Evolutionary conservation across 2,329 filamentous ascomycete species (phyloP).

Genomic region (Ceratocystis cubensis): DNA sequence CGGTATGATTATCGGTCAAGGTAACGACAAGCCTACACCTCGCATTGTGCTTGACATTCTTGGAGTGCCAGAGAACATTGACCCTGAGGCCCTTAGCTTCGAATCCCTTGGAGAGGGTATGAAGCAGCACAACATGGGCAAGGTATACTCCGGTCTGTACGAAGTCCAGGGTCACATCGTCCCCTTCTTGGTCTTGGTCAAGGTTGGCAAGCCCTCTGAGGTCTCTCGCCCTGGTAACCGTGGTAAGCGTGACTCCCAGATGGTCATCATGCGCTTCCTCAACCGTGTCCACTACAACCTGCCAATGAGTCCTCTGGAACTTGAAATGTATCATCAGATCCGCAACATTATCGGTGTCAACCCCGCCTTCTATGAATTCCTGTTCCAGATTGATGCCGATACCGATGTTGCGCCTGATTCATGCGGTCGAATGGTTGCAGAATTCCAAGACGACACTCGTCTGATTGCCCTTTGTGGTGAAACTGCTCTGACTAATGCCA

Average conservation of each 20-base stretch:
- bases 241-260: slow-evolving; percentile 98
- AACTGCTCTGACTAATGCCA: slow-evolving; percentile 83
- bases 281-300: slow-evolving; percentile 98
- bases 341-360: slow-evolving; percentile 98
- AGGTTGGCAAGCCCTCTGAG: slow-evolving; percentile 95
- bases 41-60: slow-evolving; percentile 95
- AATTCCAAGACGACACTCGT: slow-evolving; percentile 82
- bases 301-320: slow-evolving; percentile 87
- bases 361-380: slow-evolving; percentile 94
- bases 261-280: slow-evolving; percentile 96
- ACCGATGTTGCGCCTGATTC: slow-evolving; percentile 85
- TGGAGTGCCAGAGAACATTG: slow-evolving; percentile 82
- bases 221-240: slow-evolving; percentile 90
- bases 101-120: slow-evolving; percentile 89
- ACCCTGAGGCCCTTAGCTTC: slow-evolving; percentile 92
- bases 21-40: slow-evolving; percentile 90
- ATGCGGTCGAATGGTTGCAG: slow-evolving; percentile 78
- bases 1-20: slow-evolving; percentile 98
- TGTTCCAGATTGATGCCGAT: slow-evolving; percentile 94
- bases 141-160: slow-evolving; percentile 94
- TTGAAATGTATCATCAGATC: slow-evolving; percentile 98
- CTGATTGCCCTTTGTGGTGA: slow-evolving; percentile 93
- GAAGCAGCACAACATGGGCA: slow-evolving; percentile 99
- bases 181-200: slow-evolving; percentile 91
- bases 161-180: slow-evolving; percentile 97